These are phyloP conservation scores for Xeromyces bisporus DNA, from an alignment of 495 filamentous ascomycete species.

Conservation along the genomic window DNA sequence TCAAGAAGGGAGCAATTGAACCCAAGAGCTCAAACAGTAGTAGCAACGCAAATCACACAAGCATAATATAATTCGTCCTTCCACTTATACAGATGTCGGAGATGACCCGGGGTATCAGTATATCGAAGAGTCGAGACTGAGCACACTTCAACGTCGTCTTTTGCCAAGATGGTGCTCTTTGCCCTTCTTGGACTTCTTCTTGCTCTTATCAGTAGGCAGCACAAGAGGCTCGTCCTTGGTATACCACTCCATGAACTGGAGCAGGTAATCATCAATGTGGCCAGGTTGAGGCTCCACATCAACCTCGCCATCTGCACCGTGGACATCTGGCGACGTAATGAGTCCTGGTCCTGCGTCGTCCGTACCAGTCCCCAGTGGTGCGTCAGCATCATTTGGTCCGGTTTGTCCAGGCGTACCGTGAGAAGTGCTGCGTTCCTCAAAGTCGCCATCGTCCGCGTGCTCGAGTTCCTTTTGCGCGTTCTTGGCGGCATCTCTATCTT, in stretches of 20 bases:
- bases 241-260: conserved; percentile 59
- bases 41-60: too few relatives aligned
- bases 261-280: conserved; percentile 74
- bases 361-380: conserved; percentile 10
- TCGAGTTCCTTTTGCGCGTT: conserved; percentile 76
- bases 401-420: conserved; percentile 17
- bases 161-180: conserved; percentile 42
- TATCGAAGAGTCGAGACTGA: too few relatives aligned
- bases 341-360: conserved; percentile 7
- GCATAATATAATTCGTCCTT: too few relatives aligned
- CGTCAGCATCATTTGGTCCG: conserved; percentile 13
- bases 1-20: too few relatives aligned
- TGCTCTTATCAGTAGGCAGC: conserved; percentile 64
- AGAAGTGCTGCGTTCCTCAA: conserved; percentile 51
- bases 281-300: conserved; percentile 25
- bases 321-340: conserved; percentile 3
- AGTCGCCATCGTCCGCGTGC: conserved; percentile 77
- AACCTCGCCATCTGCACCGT: conserved; percentile 15
- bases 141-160: conserved; percentile 25
- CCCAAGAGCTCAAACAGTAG: too few relatives aligned
- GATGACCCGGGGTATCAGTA: too few relatives aligned
- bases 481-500: conserved; percentile 77
- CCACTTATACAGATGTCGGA: too few relatives aligned
- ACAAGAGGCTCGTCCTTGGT: conserved; percentile 63
- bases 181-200: conserved; percentile 59